Evolutionary conservation across 305 asterid genomes (phyloP).

Genomic region (Fraxinus velutina): DNA sequence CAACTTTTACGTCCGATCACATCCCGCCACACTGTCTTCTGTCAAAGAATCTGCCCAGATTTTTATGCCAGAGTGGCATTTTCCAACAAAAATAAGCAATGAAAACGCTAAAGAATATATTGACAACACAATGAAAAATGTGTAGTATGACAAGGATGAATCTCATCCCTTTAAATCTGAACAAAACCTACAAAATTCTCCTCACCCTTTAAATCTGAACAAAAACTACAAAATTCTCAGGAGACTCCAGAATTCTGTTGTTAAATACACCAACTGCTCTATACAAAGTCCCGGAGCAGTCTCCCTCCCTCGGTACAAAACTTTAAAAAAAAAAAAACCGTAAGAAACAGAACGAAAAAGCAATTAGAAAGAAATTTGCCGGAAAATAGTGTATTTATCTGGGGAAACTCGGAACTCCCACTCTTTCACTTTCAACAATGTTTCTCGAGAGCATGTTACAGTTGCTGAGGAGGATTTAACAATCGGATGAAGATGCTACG

Average conservation of each 20-base stretch:
- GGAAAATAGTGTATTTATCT: constrained; percentile 8
- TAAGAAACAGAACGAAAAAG: background rate
- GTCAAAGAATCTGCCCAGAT: too few species aligned
- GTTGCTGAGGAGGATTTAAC: constrained; percentile 16
- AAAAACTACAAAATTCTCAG: constrained; percentile 31
- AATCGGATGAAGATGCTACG: constrained; percentile 4
- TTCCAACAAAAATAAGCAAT: background rate
- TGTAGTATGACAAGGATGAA: background rate
- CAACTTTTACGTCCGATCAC: too few species aligned
- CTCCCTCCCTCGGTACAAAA: constrained; percentile 20
- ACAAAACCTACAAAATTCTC: background rate
- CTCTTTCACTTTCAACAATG: constrained; percentile 5
- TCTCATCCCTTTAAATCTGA: constrained; percentile 16
- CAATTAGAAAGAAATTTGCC: constrained; percentile 18
- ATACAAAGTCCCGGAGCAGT: constrained; percentile 47
- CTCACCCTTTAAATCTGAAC: constrained; percentile 8
- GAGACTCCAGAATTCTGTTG: constrained; percentile 24
- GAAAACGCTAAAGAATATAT: background rate
- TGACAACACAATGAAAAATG: background rate
- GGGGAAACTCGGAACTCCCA: constrained; percentile 20
- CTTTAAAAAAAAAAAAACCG: background rate
- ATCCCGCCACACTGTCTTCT: too few species aligned
- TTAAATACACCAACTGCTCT: constrained; percentile 32
- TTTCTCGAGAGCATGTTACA: background rate
- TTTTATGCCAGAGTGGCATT: too few species aligned